Evolutionary conservation across 768 basidiomycete genomes (phyloP).

Genomic region (Lactarius hengduanensis): DNA sequence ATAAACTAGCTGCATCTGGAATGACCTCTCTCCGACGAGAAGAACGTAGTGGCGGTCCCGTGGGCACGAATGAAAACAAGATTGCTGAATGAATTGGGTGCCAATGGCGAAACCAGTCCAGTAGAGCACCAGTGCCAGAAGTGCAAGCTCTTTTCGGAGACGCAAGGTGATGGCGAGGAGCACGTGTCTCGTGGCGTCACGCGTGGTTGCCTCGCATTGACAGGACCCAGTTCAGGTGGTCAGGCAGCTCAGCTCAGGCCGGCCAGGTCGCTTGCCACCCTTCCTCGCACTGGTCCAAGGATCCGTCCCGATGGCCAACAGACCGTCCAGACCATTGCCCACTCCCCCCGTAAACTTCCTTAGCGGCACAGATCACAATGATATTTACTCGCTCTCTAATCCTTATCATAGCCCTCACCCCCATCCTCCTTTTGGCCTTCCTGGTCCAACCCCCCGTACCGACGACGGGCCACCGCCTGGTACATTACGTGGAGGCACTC

Average conservation of each 20-base stretch:
- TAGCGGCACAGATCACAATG: slow-evolving; percentile 9
- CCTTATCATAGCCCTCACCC: slow-evolving; percentile 39
- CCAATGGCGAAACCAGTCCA: neutral
- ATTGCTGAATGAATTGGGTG: too few relatives aligned
- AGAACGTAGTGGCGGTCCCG: slow-evolving; percentile 1
- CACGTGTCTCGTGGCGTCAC: slow-evolving; percentile 24
- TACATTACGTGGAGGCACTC: slow-evolving; percentile 62
- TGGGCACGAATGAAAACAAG: too few relatives aligned
- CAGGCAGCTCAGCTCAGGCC: neutral
- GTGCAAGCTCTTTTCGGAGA: neutral
- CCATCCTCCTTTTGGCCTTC: slow-evolving; percentile 33
- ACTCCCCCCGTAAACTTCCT: slow-evolving; percentile 18
- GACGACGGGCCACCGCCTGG: slow-evolving; percentile 47
- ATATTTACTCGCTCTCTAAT: slow-evolving; percentile 25
- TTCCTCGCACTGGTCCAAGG: slow-evolving; percentile 2
- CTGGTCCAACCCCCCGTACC: slow-evolving; percentile 30
- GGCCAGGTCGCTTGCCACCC: neutral
- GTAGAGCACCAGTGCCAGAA: neutral
- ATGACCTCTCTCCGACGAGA: neutral
- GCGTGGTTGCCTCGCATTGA: slow-evolving; percentile 14
- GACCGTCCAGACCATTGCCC: slow-evolving; percentile 27
- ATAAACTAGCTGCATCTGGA: slow-evolving; percentile 19
- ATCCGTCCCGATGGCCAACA: slow-evolving; percentile 15
- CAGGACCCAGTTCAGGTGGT: neutral
- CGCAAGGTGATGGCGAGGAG: neutral